phyloP scores from a whole-genome alignment of 2,329 filamentous ascomycete species.

The Neodidymelliopsis sp. region DNA sequence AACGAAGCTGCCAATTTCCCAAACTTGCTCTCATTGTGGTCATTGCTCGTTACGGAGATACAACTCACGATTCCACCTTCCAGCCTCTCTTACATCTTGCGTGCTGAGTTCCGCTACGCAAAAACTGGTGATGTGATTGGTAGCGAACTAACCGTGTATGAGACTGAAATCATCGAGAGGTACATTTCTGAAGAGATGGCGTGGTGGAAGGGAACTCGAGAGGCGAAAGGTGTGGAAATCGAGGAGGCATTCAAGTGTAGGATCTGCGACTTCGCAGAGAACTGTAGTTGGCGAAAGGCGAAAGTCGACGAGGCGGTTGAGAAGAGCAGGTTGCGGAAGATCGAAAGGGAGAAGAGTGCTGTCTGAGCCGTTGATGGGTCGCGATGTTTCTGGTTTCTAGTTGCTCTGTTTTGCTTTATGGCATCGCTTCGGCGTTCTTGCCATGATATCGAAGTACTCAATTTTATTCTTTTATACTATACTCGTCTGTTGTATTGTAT shows the following conservation, averaged over 20 bases:
- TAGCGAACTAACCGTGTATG: conserved; percentile 70
- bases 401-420: not conserved
- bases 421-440: not conserved
- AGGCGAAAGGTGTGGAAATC: conserved; percentile 76
- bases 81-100: conserved; percentile 58
- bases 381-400: not conserved
- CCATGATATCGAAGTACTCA: not conserved
- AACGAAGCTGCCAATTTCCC: conserved; percentile 65
- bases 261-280: conserved; percentile 81
- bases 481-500: too few relatives aligned
- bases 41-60: conserved; percentile 68
- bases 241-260: conserved; percentile 90
- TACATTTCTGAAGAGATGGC: conserved; percentile 75
- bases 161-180: conserved; percentile 65
- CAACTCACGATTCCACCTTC: conserved; percentile 60
- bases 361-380: conserved; percentile 21
- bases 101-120: conserved; percentile 62
- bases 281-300: conserved; percentile 77
- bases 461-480: too few relatives aligned
- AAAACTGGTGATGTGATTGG: conserved; percentile 62
- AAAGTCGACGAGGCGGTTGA: conserved; percentile 69
- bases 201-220: conserved; percentile 87
- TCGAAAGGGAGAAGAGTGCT: conserved; percentile 33
- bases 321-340: conserved; percentile 40
- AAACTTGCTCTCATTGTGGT: conserved; percentile 67